Base-by-base conservation (phyloP, 2,329 filamentous ascomycete species). In the Chrysosporium keratinophilum region DNA sequence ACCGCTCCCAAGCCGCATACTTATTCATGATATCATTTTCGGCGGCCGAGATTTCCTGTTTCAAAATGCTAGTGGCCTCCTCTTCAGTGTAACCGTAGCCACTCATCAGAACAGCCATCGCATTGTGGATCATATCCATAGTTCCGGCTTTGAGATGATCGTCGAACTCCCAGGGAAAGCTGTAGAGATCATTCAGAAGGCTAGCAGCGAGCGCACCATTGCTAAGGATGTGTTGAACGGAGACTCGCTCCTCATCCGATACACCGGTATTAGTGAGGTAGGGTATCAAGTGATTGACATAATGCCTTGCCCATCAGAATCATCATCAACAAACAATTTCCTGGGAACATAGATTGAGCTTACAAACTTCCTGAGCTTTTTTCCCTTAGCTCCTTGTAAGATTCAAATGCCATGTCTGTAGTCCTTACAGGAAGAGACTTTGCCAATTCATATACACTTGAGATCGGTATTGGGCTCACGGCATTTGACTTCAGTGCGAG, bases 131-230 rank as follows among this genome's bases (percentile, higher is more conserved):
- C 11, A n/a, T n/a, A n/a, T 46, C 19, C 20, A 46, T 10, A 20
- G 19, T 19, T n/a, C 43, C 43, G 10, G 43, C 28, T 33, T 33
- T 23, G 3, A 20, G n/a, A 28, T 46, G 43, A 7, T 23, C 28
- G 14, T 46, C 43, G 28, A 20, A 46, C 23, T 46, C 43, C 15
- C 28, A 17, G 7, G 43, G 43, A 20, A 46, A 46, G n/a, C 43
- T 46, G 28, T 46, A 46, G n/a, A 46, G 43, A 15, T 46, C 43
- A 46, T 46, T 46, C 17, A 46, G 9, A 10, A 46, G 19, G 11
- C 15, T 20, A 12, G 23, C 19, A 9, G n/a, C 28, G 15, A n/a
- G 28, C 5, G 23, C n/a, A 9, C 43, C 23, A 14, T 28, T 46
- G 17, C 14, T 20, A 23, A 46, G 11, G n/a, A 46, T 46, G 23